Conservation (phyloP, 257 asterid genomes). For the Rauvolfia tetraphylla region DNA sequence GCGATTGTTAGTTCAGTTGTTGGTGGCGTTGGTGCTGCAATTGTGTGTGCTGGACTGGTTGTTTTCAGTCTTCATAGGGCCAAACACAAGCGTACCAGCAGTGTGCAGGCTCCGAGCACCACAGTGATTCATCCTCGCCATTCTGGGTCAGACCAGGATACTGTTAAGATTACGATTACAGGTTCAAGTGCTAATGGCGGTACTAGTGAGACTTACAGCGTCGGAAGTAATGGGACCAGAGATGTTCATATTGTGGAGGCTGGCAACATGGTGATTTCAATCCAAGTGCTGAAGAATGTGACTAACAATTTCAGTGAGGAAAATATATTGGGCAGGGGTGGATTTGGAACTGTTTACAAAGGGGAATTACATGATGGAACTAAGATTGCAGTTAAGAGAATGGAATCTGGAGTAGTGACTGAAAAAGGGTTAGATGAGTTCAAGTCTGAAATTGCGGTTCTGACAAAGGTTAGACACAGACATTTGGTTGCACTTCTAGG, state of each 20-base stretch:
- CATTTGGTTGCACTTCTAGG: slow-evolving; percentile 84
- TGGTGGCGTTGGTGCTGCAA: slow-evolving; percentile 49
- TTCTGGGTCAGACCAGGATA: slow-evolving; percentile 66
- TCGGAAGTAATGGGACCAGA: slow-evolving; percentile 50
- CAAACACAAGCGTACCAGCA: slow-evolving; percentile 41
- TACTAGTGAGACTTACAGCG: slow-evolving; percentile 48
- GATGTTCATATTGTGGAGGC: slow-evolving; percentile 76
- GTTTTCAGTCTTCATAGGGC: slow-evolving; percentile 38
- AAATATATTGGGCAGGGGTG: slow-evolving; percentile 71
- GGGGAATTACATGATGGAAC: slow-evolving; percentile 87
- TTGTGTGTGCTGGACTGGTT: slow-evolving; percentile 41
- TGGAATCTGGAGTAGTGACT: slow-evolving; percentile 74
- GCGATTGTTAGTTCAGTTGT: slow-evolving; percentile 60
- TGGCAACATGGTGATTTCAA: slow-evolving; percentile 64
- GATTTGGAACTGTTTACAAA: slow-evolving; percentile 83
- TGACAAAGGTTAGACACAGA: slow-evolving; percentile 83
- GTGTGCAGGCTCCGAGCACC: slow-evolving; percentile 43
- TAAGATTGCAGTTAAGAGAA: slow-evolving; percentile 78
- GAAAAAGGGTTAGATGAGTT: slow-evolving; percentile 84
- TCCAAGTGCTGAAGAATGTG: slow-evolving; percentile 63
- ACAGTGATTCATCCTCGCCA: slow-evolving; percentile 72
- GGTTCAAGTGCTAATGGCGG: slow-evolving; percentile 53
- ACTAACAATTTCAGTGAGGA: slow-evolving; percentile 59
- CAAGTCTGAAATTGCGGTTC: slow-evolving; percentile 81
- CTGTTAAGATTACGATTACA: slow-evolving; percentile 64